Percentiles rank a stretch among this genome's conserved stretches.
phyloP scores from a whole-genome alignment of 345 rosid species.

The Erysimum cheiranthoides region DNA sequence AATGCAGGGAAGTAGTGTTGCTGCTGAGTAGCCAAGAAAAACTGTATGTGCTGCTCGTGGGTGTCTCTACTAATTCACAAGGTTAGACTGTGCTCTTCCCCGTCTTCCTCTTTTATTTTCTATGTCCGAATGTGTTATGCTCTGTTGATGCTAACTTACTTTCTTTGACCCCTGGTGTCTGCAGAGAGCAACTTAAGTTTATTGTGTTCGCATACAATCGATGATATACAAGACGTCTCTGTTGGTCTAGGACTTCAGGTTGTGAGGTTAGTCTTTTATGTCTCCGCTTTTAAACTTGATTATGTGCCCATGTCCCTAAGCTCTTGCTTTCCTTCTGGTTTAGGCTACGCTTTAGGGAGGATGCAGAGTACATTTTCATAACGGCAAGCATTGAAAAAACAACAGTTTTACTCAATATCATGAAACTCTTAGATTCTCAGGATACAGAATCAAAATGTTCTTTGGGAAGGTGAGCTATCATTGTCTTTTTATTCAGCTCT shows the following conservation, averaged over 20 bases:
- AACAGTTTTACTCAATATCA: slow-evolving; percentile 59
- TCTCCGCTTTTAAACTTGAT: slow-evolving; percentile 28
- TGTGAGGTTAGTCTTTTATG: slow-evolving; percentile 69
- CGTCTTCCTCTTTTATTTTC: slow-evolving; percentile 31
- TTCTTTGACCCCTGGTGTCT: slow-evolving; percentile 47
- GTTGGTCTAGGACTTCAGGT: slow-evolving; percentile 88
- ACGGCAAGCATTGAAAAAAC: slow-evolving; percentile 74
- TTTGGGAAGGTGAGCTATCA: slow-evolving; percentile 67
- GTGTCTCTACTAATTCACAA: slow-evolving; percentile 63
- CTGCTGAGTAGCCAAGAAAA: slow-evolving; percentile 67
- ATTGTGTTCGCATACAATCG: slow-evolving; percentile 65
- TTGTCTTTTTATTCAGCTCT: slow-evolving; percentile 22
- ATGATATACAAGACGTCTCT: slow-evolving; percentile 71
- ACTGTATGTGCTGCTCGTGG: slow-evolving; percentile 74
- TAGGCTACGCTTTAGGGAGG: slow-evolving; percentile 64
- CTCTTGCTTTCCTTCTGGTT: slow-evolving; percentile 27
- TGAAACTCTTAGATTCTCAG: slow-evolving; percentile 56
- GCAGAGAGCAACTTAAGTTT: slow-evolving; percentile 71
- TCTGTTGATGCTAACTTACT: slow-evolving; percentile 31
- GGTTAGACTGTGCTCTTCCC: slow-evolving; percentile 57
- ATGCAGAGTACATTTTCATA: slow-evolving; percentile 65
- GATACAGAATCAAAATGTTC: slow-evolving; percentile 48
- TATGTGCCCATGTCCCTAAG: slow-evolving; percentile 19
- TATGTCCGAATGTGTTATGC: slow-evolving; percentile 10
- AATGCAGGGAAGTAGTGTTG: slow-evolving; percentile 80